Evolutionary conservation across 2,329 filamentous ascomycete species (phyloP).

Genomic region (Botrytis paeoniae): DNA sequence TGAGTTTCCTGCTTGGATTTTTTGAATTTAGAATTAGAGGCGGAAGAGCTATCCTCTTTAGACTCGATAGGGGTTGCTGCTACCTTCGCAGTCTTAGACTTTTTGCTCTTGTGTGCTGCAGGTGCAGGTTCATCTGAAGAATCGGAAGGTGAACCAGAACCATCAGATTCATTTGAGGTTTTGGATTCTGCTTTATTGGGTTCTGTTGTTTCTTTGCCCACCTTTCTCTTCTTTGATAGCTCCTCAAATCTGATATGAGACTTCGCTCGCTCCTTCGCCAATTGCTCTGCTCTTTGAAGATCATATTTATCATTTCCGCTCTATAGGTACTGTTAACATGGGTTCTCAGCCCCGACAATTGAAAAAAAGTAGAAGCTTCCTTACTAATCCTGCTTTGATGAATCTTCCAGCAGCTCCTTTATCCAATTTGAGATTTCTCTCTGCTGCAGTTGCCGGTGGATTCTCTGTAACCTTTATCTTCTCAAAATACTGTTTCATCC

Average conservation of each 20-base stretch:
- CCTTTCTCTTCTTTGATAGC: constrained; percentile 40
- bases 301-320: constrained; percentile 49
- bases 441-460: constrained; percentile 42
- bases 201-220: constrained; percentile 21
- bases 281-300: constrained; percentile 46
- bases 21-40: not conserved
- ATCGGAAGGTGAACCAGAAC: constrained; percentile 26
- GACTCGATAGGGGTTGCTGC: constrained; percentile 16
- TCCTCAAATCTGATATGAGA: constrained; percentile 48
- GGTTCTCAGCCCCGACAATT: not conserved
- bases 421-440: constrained; percentile 53
- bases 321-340: constrained; percentile 28
- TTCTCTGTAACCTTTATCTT: constrained; percentile 82
- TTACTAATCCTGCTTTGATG: constrained; percentile 74
- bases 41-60: constrained; percentile 1
- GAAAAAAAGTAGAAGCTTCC: constrained; percentile 31
- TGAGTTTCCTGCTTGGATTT: constrained; percentile 7
- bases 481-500: constrained; percentile 86
- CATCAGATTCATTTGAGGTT: constrained; percentile 24
- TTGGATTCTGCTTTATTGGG: constrained; percentile 2
- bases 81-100: constrained; percentile 35
- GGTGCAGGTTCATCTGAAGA: constrained; percentile 17
- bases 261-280: constrained; percentile 49
- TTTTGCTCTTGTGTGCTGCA: constrained; percentile 31
- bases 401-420: constrained; percentile 78